These are phyloP conservation scores for Aeschynomene evenia DNA, from an alignment of 306 rosid genomes.

Conservation along the genomic window DNA sequence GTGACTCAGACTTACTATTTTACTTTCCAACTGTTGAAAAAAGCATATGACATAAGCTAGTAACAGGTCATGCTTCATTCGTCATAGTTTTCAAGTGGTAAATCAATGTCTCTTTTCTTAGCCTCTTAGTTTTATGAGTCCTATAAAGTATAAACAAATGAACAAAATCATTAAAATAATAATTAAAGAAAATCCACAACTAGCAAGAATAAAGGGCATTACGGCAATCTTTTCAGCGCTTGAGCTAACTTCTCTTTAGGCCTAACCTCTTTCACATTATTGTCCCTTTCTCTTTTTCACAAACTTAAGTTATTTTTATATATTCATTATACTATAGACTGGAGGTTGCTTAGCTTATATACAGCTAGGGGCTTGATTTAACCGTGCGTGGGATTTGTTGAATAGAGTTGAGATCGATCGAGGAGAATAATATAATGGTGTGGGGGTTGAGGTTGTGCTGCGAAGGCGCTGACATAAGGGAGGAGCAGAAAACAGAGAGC, in stretches of 20 bases:
- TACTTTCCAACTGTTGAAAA: no score
- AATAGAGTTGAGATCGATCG: no score
- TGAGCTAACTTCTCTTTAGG: background rate
- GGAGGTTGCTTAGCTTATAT: no score
- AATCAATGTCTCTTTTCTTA: background rate
- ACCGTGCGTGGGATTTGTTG: no score
- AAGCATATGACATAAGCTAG: background rate
- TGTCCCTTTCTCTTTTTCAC: background rate
- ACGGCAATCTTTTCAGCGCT: background rate
- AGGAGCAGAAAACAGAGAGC: no score
- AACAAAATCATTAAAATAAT: no score
- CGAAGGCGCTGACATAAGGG: background rate
- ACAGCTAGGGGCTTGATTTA: no score
- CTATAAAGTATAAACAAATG: background rate
- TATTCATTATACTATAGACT: no score
- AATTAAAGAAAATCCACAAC: no score
- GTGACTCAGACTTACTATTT: no score
- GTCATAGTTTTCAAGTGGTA: background rate
- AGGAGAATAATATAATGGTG: constrained; percentile 6
- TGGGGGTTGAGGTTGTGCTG: constrained; percentile 13
- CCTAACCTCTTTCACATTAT: background rate
- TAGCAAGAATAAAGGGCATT: background rate
- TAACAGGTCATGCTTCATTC: background rate
- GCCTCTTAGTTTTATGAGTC: background rate
- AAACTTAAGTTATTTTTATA: no score